These are phyloP conservation scores for Arthrobotrys pseudoclavata DNA, from an alignment of 2,329 filamentous ascomycete species.

Conservation along the genomic window DNA sequence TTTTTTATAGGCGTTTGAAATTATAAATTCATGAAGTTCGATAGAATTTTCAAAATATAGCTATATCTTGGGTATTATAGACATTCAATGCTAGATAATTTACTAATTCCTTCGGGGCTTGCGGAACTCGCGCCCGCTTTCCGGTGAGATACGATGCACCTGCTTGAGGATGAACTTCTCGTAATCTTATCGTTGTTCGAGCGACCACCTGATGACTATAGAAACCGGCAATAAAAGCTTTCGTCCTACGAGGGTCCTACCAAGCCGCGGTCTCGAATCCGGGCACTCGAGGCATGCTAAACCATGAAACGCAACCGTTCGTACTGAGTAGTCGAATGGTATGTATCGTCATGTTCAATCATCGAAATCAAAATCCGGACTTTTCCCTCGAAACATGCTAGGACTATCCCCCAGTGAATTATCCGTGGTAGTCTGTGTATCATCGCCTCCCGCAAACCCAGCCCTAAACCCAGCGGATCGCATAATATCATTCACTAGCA, in stretches of 20 bases:
- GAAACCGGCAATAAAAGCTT: too few species aligned
- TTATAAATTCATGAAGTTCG: not conserved
- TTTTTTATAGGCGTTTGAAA: conserved; percentile 1
- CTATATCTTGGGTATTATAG: conserved; percentile 8
- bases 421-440: conserved; percentile 51
- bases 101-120: not conserved
- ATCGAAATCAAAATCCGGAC: conserved; percentile 38
- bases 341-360: conserved; percentile 2
- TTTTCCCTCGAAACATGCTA: conserved; percentile 34
- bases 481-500: conserved; percentile 84
- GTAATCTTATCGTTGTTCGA: too few species aligned
- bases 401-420: conserved; percentile 43
- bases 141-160: not conserved
- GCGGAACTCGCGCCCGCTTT: not conserved
- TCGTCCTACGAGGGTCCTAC: too few species aligned
- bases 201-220: too few species aligned
- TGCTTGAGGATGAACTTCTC: not conserved
- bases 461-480: conserved; percentile 75
- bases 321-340: too few species aligned
- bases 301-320: too few species aligned
- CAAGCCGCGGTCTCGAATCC: too few species aligned
- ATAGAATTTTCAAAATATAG: conserved; percentile 5
- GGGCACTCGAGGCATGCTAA: too few species aligned
- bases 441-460: conserved; percentile 53
- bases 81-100: conserved; percentile 13